Evolutionary conservation across 2,329 filamentous ascomycete species (phyloP), one percentile per base, ranked within the genome.

Genomic region (Neonectria neomacrospora): DNA sequence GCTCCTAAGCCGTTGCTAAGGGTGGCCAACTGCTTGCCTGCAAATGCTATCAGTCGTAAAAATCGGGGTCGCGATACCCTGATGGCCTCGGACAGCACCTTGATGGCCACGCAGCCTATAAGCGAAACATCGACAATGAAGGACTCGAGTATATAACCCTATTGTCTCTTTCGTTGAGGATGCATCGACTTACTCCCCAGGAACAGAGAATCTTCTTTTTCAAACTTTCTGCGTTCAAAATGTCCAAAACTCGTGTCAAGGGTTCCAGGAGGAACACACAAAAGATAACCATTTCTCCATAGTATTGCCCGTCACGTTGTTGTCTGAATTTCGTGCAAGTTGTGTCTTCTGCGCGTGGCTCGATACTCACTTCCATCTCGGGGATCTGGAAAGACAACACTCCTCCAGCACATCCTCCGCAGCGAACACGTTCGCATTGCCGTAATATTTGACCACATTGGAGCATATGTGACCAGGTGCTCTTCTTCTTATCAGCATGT

Each of bases 391-490:
- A 92, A 92, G 74, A 92, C 90, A 0, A 92, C 90, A 0, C 81
- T 92, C 0, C 81, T 92, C 0, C 86, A 91, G 63, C 86, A 91
- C 63, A 90, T 92, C 54, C 83, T 92, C 5, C 85, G 85, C 37
- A 88, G 86, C 1, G 82, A 90, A 4, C 90, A 92, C 75, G 88
- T 92, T 9, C 83, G 85, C 1, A 91, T 93, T 61, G 90, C 89
- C 1, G 86, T 92, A 14, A 90, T 92, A 22, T 90, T 93, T 39
- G 92, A 93, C 67, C 90, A 92, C 63, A 91, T 92, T 78, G 86
- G 86, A 64, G 82, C 83, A 83, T 85, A 53, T 68, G 82, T 76
- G 1, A 37, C 7, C 9, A 14, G 1, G n/a, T n/a, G n/a, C n/a
- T 6, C 23, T 39, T 3, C 5, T 23, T 10, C 3, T 14, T 2